Conservation (phyloP, 768 basidiomycete species). For the Mycena capillaripes region DNA sequence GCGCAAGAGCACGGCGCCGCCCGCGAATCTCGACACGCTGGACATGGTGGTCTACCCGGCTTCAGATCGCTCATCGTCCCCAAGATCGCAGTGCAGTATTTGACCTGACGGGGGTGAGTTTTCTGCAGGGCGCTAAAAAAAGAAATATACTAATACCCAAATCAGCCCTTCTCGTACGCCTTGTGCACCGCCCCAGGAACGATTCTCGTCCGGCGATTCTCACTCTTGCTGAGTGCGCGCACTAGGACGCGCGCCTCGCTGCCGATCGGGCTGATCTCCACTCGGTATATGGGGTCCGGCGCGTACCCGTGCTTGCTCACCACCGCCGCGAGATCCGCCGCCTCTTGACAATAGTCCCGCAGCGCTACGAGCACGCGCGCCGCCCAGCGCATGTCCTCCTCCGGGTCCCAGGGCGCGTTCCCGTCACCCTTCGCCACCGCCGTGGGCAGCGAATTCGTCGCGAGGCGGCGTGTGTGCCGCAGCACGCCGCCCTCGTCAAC, state of each 20-base stretch:
- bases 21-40: no score
- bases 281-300: conserved; percentile 4
- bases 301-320: no score
- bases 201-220: neutral
- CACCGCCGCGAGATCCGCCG: conserved; percentile 10
- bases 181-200: conserved; percentile 13
- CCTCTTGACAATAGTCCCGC: conserved; percentile 29
- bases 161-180: neutral
- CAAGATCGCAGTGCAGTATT: no score
- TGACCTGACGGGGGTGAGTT: neutral
- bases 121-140: neutral
- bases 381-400: conserved; percentile 20
- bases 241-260: conserved; percentile 19
- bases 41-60: no score
- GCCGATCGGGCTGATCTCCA: conserved; percentile 21
- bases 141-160: neutral
- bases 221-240: neutral
- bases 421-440: neutral
- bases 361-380: conserved; percentile 24
- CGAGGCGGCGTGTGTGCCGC: conserved; percentile 2
- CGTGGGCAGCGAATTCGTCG: conserved; percentile 4
- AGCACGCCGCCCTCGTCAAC: conserved; percentile 26
- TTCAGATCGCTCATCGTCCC: no score
- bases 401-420: conserved; percentile 21
- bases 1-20: no score